Evolutionary conservation across 768 basidiomycete species (phyloP).

Genomic region (Pleurotus platypus): DNA sequence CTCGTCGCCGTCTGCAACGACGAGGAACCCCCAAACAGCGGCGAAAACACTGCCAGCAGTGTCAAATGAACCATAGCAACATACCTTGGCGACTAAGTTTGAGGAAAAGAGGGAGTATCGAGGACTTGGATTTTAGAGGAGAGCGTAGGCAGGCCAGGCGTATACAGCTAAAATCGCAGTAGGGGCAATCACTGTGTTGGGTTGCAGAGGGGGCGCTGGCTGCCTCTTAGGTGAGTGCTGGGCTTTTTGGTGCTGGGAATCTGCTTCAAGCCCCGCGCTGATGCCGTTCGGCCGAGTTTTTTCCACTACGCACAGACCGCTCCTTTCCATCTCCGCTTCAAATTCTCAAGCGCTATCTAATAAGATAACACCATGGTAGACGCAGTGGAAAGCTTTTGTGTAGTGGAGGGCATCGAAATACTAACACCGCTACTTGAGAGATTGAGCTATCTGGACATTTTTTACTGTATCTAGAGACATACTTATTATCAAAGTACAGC

Average conservation of each 20-base stretch:
- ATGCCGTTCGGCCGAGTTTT: constrained; percentile 4
- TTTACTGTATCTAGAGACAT: too few relatives aligned
- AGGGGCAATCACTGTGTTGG: constrained; percentile 6
- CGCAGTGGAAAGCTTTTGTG: too few relatives aligned
- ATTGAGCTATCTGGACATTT: too few relatives aligned
- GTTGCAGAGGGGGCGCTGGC: constrained; percentile 9
- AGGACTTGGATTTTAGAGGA: constrained; percentile 8
- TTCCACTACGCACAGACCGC: constrained; percentile 3
- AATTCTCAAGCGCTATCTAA: background rate
- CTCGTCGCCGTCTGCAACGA: constrained; percentile 11
- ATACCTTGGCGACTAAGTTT: constrained; percentile 2
- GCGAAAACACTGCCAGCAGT: background rate
- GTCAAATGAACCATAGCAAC: constrained; percentile 7
- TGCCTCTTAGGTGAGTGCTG: background rate
- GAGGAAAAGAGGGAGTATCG: background rate
- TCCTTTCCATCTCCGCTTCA: background rate
- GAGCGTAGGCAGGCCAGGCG: constrained; percentile 7
- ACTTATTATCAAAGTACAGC: too few relatives aligned
- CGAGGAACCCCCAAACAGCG: constrained; percentile 8
- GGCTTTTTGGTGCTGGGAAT: constrained; percentile 13
- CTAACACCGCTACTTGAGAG: too few relatives aligned
- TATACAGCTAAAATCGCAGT: constrained; percentile 9
- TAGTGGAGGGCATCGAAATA: too few relatives aligned
- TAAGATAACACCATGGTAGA: too few relatives aligned
- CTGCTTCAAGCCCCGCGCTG: constrained; percentile 2